A percentile compares a stretch with the other conserved stretches of the same genome.
Conservation (phyloP, 441 rosid genomes). For the Macaranga tanarius region DNA sequence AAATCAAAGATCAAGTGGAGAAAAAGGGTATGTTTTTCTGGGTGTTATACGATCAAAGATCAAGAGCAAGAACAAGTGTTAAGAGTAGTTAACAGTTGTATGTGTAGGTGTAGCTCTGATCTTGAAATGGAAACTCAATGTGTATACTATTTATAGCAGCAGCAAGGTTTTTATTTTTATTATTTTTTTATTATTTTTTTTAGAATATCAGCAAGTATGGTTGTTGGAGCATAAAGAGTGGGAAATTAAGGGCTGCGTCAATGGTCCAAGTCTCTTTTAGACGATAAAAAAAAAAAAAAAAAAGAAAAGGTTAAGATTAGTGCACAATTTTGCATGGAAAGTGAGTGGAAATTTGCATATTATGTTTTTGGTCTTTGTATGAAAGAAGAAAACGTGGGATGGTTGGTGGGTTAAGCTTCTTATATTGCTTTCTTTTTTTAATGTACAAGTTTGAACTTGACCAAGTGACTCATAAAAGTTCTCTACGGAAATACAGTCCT, state of each 20-base stretch:
- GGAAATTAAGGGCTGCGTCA: conserved; percentile 24
- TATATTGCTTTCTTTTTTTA: neutral
- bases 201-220: conserved; percentile 6
- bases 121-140: neutral
- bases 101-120: neutral
- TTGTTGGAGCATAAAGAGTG: conserved; percentile 1
- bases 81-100: neutral
- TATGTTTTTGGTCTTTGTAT: neutral
- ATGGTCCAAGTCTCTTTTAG: conserved; percentile 18
- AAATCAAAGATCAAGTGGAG: neutral
- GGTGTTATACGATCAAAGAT: neutral
- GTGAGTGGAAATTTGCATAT: neutral
- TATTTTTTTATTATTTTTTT: too few relatives aligned
- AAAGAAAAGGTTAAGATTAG: neutral
- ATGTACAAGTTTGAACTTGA: neutral
- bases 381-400: neutral
- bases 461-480: neutral
- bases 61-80: too few relatives aligned
- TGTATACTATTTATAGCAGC: conserved; percentile 19
- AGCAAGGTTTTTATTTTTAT: too few relatives aligned
- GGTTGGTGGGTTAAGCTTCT: neutral
- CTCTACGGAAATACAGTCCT: neutral
- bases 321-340: conserved; percentile 21
- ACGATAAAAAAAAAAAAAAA: too few relatives aligned
- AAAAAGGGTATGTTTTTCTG: neutral